Evolutionary conservation across 106 monocot genomes (phyloP), one percentile per base, ranked within the genome.

Genomic region (Allium fistulosum): DNA sequence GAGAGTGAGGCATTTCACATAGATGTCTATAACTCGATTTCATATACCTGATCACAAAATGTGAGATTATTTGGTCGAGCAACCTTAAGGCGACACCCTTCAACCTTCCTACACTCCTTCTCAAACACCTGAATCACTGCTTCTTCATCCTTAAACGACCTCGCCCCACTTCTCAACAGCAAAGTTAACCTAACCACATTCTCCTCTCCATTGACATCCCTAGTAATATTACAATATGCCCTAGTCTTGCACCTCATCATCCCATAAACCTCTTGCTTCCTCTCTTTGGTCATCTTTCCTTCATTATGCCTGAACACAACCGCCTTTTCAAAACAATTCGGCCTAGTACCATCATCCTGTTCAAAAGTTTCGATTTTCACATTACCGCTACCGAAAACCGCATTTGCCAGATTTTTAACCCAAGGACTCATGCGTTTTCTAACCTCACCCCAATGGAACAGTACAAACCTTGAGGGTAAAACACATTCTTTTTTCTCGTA

Each of bases 31-130:
- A 37, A 37, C 37, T 37, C 37, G 37, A 37, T 2, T 37, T 37
- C 12, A 65, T 52, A 86, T 52, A 86, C 86, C 86, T 86, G 86
- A 47, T 86, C 82, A 55, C 81, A 81, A 48, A 81, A 85, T 7
- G 77, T 65, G 46, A 84, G 53, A 17, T 75, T 73, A 26, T 76
- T 63, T 0, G 78, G 53, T 46, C 72, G 48, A 7, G 50, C 22
- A 48, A 81, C 81, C 75, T 52, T 75, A 37, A 85, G 58, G 27
- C 26, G 18, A 68, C 85, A 85, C 2, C 68, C 69, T 2, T 75
- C 65, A 61, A 76, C 72, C 62, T 81, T 84, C 57, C 45, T 14
- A 59, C 85, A 85, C 69, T 78, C 78, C 49, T 8, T 52, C 11
- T 65, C 59, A 12, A 79, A 85, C 6, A 81, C 62, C 26, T 11